Evolutionary conservation across 2,329 filamentous ascomycete species (phyloP).

Genomic region (Epichloe gansuensis): DNA sequence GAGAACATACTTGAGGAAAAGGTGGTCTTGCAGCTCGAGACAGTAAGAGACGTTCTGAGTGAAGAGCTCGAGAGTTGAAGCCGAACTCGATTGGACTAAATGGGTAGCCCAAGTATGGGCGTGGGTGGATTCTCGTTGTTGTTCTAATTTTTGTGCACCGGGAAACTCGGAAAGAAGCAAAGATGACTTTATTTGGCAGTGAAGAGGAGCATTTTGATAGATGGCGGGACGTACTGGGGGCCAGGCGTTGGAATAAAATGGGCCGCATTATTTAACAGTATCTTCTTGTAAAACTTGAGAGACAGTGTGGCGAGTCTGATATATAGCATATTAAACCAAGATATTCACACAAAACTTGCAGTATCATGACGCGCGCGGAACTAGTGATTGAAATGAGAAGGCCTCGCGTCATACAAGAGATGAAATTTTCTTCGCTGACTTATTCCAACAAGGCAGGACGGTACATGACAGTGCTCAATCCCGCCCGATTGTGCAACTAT

Average conservation of each 20-base stretch:
- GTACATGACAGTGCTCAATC: neutral
- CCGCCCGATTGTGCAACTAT: neutral
- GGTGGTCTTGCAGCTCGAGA: slow-evolving; percentile 55
- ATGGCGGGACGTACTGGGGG: slow-evolving; percentile 4
- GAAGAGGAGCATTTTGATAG: slow-evolving; percentile 1
- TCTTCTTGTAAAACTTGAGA: neutral
- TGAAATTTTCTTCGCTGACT: neutral
- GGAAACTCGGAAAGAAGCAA: neutral
- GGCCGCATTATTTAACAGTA: neutral
- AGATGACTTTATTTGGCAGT: neutral
- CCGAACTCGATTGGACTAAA: neutral
- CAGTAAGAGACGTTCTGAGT: slow-evolving; percentile 41
- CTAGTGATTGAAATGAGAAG: neutral
- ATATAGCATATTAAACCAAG: no score
- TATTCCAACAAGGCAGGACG: neutral
- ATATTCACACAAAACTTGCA: no score
- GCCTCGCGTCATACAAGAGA: neutral
- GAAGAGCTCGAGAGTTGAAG: slow-evolving; percentile 32
- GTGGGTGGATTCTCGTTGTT: neutral
- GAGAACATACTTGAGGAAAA: slow-evolving; percentile 64
- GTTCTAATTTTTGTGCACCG: neutral
- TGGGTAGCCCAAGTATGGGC: neutral
- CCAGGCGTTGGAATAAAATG: slow-evolving; percentile 9
- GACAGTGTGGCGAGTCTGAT: no score
- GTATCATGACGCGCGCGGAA: no score